phyloP scores from a whole-genome alignment of 2,329 filamentous ascomycete species.

The Bipolaris zeicola region DNA sequence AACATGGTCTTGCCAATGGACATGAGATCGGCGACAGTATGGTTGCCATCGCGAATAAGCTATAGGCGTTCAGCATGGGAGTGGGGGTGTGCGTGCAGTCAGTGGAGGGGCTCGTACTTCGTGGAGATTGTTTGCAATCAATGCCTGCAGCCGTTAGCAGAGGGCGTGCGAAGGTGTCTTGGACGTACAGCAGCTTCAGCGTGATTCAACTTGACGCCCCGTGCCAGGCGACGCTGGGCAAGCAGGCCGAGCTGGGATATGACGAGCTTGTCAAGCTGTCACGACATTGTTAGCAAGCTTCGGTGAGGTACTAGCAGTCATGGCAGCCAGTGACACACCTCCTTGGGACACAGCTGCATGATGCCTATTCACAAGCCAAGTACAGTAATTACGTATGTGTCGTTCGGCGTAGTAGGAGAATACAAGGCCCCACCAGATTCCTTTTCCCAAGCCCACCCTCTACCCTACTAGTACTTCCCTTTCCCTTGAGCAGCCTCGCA shows the following conservation, averaged over 20 bases:
- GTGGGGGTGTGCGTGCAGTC: constrained; percentile 3
- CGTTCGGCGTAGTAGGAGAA: not conserved
- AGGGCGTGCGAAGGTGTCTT: not conserved
- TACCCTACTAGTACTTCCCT: not conserved
- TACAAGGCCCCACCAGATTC: not conserved
- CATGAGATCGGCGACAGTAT: constrained; percentile 94
- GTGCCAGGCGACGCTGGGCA: constrained; percentile 84
- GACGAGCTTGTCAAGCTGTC: constrained; percentile 91
- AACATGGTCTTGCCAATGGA: constrained; percentile 88
- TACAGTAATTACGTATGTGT: not conserved
- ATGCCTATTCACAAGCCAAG: constrained; percentile 6
- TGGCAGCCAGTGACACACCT: constrained; percentile 31
- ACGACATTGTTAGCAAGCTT: constrained; percentile 31
- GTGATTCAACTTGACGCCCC: constrained; percentile 89
- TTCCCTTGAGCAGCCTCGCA: not conserved
- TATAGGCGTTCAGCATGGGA: constrained; percentile 45
- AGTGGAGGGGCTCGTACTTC: constrained; percentile 60
- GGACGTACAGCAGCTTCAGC: constrained; percentile 77
- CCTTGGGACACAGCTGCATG: constrained; percentile 48
- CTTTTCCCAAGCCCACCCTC: not conserved
- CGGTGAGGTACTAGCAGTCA: not conserved
- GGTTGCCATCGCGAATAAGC: constrained; percentile 94
- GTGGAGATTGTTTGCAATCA: constrained; percentile 88
- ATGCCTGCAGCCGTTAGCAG: constrained; percentile 60
- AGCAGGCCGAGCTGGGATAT: constrained; percentile 87